phyloP scores from a whole-genome alignment of 805 yeast species.

The Yamadazyma laniorum region DNA sequence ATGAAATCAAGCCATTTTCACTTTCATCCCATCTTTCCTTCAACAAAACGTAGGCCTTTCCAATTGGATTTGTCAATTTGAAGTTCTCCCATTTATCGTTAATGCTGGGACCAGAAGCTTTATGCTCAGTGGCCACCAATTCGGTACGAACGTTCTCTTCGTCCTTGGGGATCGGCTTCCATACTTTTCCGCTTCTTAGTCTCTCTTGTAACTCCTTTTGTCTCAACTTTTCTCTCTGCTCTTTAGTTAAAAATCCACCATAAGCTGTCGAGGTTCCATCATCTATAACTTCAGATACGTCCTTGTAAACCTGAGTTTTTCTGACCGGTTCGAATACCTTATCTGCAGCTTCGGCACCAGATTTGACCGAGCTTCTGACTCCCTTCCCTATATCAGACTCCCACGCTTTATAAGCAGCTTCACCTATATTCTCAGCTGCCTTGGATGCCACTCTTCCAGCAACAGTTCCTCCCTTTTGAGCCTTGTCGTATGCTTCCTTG shows the following conservation, averaged over 20 bases:
- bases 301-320: slow-evolving; percentile 84
- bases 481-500: slow-evolving; percentile 84
- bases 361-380: slow-evolving; percentile 80
- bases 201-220: slow-evolving; percentile 49
- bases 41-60: slow-evolving; percentile 58
- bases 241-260: slow-evolving; percentile 90
- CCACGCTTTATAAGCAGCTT: slow-evolving; percentile 90
- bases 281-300: slow-evolving; percentile 81
- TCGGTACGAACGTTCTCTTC: slow-evolving; percentile 74
- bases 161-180: slow-evolving; percentile 35
- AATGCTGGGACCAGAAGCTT: slow-evolving; percentile 66
- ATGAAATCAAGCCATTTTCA: slow-evolving; percentile 84
- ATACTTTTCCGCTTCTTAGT: slow-evolving; percentile 61
- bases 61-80: slow-evolving; percentile 65
- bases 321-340: slow-evolving; percentile 92
- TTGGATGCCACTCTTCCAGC: slow-evolving; percentile 72
- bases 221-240: slow-evolving; percentile 72
- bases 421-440: slow-evolving; percentile 93
- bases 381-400: slow-evolving; percentile 89
- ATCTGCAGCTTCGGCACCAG: slow-evolving; percentile 82
- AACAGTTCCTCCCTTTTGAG: slow-evolving; percentile 69
- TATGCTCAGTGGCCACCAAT: slow-evolving; percentile 76
- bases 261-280: slow-evolving; percentile 87
- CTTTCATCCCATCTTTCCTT: slow-evolving; percentile 86
- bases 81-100: slow-evolving; percentile 66